Percentiles rank a stretch among this genome's conserved stretches.
Evolutionary conservation across 2,329 filamentous ascomycete species (phyloP).

Genomic region (Venturia pyrina): DNA sequence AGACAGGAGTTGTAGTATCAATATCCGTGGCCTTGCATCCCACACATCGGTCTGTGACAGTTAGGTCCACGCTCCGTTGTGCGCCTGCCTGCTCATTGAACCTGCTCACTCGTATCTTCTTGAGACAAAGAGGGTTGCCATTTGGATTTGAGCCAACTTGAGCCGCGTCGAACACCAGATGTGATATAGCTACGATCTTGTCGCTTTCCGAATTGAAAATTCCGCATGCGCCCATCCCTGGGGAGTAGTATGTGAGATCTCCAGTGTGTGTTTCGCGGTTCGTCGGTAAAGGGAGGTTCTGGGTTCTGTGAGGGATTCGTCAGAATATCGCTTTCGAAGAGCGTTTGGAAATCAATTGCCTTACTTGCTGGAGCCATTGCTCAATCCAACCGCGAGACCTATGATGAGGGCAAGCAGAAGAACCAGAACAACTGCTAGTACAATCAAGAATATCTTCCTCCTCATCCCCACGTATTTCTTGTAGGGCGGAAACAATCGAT

Average conservation of each 20-base stretch:
- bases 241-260: conserved; percentile 15
- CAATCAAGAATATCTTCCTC: conserved; percentile 3
- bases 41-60: conserved; percentile 11
- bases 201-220: conserved; percentile 13
- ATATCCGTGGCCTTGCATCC: conserved; percentile 13
- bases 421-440: neutral
- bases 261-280: conserved; percentile 11
- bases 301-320: neutral
- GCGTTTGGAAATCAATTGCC: neutral
- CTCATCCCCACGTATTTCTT: conserved; percentile 9
- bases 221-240: conserved; percentile 14
- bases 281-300: conserved; percentile 12
- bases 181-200: conserved; percentile 18
- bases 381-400: conserved; percentile 12
- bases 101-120: conserved; percentile 14
- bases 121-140: conserved; percentile 20
- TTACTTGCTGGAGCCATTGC: conserved; percentile 4
- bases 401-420: conserved; percentile 7
- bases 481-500: neutral
- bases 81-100: conserved; percentile 9
- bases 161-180: conserved; percentile 15
- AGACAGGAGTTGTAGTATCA: conserved; percentile 12
- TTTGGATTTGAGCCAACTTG: conserved; percentile 18
- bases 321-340: neutral
- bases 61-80: conserved; percentile 13